Conservation (phyloP, 202 grass and related monocot genomes). For the Digitaria exilis region DNA sequence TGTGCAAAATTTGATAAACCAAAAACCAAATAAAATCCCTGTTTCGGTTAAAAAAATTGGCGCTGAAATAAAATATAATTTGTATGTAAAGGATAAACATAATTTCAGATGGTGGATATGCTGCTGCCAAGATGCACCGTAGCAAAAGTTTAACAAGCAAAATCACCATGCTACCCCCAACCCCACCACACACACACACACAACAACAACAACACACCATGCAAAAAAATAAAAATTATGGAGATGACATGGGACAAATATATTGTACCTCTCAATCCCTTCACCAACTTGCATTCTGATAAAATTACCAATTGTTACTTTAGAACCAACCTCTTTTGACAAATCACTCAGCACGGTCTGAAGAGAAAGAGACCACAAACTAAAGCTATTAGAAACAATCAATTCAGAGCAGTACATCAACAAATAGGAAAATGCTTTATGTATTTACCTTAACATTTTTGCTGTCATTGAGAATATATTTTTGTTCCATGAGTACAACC, state of each 20-base stretch:
- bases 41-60: neutral
- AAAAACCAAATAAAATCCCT: neutral
- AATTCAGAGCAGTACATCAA: conserved; percentile 25
- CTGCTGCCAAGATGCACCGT: neutral
- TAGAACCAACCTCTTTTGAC: conserved; percentile 83
- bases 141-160: neutral
- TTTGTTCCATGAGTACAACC: conserved; percentile 93
- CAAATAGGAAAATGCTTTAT: neutral
- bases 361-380: conserved; percentile 34
- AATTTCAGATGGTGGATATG: neutral
- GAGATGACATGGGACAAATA: neutral
- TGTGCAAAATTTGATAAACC: neutral
- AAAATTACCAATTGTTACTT: conserved; percentile 81
- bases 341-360: conserved; percentile 77
- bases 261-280: conserved; percentile 71
- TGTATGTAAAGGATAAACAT: neutral
- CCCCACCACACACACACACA: too few relatives aligned
- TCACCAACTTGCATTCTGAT: conserved; percentile 91
- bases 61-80: neutral
- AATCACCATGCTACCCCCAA: conserved; percentile 10
- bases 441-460: conserved; percentile 67
- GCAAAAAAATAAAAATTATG: conserved; percentile 5
- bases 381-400: conserved; percentile 27
- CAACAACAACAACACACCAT: neutral
- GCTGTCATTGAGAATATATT: conserved; percentile 71